Percentiles rank a stretch among this genome's conserved stretches.
phyloP scores from a whole-genome alignment of 805 yeast genomes.

The Saturnispora sekii region DNA sequence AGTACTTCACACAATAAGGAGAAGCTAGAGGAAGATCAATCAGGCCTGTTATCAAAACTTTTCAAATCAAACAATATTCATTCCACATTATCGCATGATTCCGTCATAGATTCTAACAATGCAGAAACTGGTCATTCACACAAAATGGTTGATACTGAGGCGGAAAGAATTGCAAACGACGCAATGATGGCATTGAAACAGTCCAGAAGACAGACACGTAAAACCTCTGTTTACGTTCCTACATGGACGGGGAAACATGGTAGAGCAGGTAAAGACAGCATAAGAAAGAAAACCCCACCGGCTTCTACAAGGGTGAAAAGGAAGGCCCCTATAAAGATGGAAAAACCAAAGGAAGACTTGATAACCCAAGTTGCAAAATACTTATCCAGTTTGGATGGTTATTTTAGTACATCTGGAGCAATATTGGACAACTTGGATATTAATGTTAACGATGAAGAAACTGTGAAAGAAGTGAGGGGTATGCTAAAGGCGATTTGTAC shows the following conservation, averaged over 20 bases:
- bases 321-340: slow-evolving; percentile 16
- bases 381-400: slow-evolving; percentile 22
- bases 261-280: slow-evolving; percentile 47
- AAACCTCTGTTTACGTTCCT: slow-evolving; percentile 61
- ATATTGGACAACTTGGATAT: slow-evolving; percentile 22
- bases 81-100: slow-evolving; percentile 70
- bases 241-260: slow-evolving; percentile 97
- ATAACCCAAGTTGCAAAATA: slow-evolving; percentile 19
- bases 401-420: slow-evolving; percentile 25
- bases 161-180: slow-evolving; percentile 46
- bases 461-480: slow-evolving; percentile 53
- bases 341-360: slow-evolving; percentile 13
- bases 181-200: slow-evolving; percentile 53
- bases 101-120: slow-evolving; percentile 40
- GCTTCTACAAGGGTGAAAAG: background rate
- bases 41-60: slow-evolving; percentile 62
- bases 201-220: slow-evolving; percentile 45
- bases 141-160: slow-evolving; percentile 52
- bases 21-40: slow-evolving; percentile 26
- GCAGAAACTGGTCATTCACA: slow-evolving; percentile 34
- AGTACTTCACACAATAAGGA: slow-evolving; percentile 11
- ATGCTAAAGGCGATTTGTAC: slow-evolving; percentile 56
- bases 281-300: background rate
- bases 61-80: slow-evolving; percentile 59
- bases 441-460: slow-evolving; percentile 38